Percentiles rank a stretch among this genome's conserved stretches.
Evolutionary conservation across 345 rosid genomes (phyloP).

Genomic region (Hypericum perforatum): DNA sequence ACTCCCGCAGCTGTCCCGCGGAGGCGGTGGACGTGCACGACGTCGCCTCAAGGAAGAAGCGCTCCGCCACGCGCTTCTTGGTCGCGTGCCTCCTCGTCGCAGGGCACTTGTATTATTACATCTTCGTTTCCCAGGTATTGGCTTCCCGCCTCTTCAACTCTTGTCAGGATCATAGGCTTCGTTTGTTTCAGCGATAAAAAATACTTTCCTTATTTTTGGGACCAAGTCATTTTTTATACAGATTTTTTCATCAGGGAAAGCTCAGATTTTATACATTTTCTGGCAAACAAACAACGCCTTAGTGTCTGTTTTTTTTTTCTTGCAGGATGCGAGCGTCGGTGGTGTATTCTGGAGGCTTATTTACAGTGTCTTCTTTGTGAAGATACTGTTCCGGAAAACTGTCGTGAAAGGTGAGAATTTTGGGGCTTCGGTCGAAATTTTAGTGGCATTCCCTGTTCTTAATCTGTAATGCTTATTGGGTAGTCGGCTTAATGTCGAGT

Average conservation of each 20-base stretch:
- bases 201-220: too few relatives aligned
- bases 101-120: slow-evolving; percentile 18
- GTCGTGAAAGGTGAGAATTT: slow-evolving; percentile 52
- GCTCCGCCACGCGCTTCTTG: slow-evolving; percentile 17
- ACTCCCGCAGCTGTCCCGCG: too few relatives aligned
- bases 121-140: slow-evolving; percentile 40
- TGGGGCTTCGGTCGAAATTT: background rate
- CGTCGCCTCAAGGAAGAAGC: slow-evolving; percentile 36
- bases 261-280: slow-evolving; percentile 4
- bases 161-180: background rate
- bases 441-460: too few relatives aligned
- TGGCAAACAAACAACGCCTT: slow-evolving; percentile 45
- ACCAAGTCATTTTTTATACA: too few relatives aligned
- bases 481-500: background rate
- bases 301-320: slow-evolving; percentile 18
- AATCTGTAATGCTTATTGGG: too few relatives aligned
- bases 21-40: slow-evolving; percentile 26
- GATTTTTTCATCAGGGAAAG: too few relatives aligned
- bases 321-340: too few relatives aligned
- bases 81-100: slow-evolving; percentile 22
- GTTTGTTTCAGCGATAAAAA: too few relatives aligned
- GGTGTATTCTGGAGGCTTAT: slow-evolving; percentile 26
- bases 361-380: slow-evolving; percentile 36
- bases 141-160: background rate
- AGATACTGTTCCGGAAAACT: slow-evolving; percentile 32